phyloP scores from a whole-genome alignment of 2,329 filamentous ascomycete species.

The Calonectria ilicicola region DNA sequence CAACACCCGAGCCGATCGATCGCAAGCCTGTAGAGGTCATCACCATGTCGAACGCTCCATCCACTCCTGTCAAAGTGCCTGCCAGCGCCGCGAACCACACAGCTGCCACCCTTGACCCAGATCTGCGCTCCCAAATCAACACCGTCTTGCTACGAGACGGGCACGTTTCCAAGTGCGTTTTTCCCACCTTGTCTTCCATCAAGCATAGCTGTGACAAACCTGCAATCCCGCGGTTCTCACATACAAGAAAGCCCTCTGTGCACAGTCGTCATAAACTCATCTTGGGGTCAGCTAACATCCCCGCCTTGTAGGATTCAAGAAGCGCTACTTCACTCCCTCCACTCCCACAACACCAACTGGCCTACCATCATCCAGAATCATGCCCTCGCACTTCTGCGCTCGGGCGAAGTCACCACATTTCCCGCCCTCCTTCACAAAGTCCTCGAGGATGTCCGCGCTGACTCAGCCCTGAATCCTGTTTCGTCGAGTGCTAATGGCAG shows the following conservation, averaged over 20 bases:
- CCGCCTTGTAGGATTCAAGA: constrained; percentile 69
- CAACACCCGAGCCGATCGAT: constrained; percentile 1
- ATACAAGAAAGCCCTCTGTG: not conserved
- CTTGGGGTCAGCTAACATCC: constrained; percentile 6
- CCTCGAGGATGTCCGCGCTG: constrained; percentile 70
- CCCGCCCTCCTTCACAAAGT: constrained; percentile 71
- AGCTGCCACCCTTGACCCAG: constrained; percentile 70
- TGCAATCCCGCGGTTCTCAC: not conserved
- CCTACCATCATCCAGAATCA: constrained; percentile 70
- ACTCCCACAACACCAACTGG: constrained; percentile 72
- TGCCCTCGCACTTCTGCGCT: constrained; percentile 70
- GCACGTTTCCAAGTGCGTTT: constrained; percentile 68
- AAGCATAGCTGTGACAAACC: not conserved
- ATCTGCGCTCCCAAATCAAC: constrained; percentile 73
- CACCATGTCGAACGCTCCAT: constrained; percentile 59
- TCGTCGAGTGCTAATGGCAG: constrained; percentile 46
- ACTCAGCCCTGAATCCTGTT: constrained; percentile 48
- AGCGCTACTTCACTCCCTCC: constrained; percentile 70
- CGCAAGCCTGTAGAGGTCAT: not conserved
- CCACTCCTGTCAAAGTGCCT: constrained; percentile 72
- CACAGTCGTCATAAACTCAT: not conserved
- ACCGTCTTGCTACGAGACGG: constrained; percentile 68
- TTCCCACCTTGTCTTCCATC: not conserved
- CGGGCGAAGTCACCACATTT: constrained; percentile 70
- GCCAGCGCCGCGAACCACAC: constrained; percentile 70